A percentile compares a stretch with the other conserved stretches of the same genome.
These are phyloP conservation scores for Alnus rubra DNA, from an alignment of 306 rosid genomes.

Conservation along the genomic window DNA sequence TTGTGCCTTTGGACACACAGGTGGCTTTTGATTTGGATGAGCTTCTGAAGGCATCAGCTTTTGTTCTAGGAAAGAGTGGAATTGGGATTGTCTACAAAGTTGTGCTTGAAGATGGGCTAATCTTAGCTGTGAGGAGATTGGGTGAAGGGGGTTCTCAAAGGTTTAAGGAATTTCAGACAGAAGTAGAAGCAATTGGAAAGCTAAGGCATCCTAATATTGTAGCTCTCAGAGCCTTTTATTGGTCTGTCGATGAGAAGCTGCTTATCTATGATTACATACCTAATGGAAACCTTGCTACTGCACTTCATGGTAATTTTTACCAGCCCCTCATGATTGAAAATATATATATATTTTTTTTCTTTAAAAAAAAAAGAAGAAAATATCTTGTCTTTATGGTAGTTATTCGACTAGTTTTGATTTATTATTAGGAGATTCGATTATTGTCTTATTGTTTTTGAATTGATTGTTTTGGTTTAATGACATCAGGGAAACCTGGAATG, in stretches of 20 bases:
- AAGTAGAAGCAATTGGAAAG: constrained; percentile 97
- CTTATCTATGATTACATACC: constrained; percentile 90
- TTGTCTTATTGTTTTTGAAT: constrained; percentile 20
- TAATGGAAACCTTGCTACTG: constrained; percentile 83
- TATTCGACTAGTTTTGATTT: neutral
- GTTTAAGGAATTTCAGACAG: constrained; percentile 93
- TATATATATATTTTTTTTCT: neutral
- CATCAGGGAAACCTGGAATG: constrained; percentile 72
- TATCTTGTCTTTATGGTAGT: neutral
- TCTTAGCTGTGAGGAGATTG: constrained; percentile 87
- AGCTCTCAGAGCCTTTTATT: constrained; percentile 83
- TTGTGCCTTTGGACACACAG: constrained; percentile 76
- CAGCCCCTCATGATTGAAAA: neutral
- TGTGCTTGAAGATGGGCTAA: constrained; percentile 91
- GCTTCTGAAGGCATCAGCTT: constrained; percentile 98
- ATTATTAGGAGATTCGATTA: constrained; percentile 8
- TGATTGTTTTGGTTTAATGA: constrained; percentile 30
- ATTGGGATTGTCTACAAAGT: constrained; percentile 96
- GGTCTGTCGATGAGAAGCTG: constrained; percentile 99
- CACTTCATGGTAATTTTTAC: constrained; percentile 71
- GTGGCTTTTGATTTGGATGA: constrained; percentile 93
- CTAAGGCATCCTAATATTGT: constrained; percentile 86
- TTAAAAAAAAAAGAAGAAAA: no score
- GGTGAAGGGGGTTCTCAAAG: constrained; percentile 99
- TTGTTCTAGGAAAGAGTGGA: constrained; percentile 92